phyloP scores from a whole-genome alignment of 2,329 filamentous ascomycete genomes.

The Fusarium aywerte region DNA sequence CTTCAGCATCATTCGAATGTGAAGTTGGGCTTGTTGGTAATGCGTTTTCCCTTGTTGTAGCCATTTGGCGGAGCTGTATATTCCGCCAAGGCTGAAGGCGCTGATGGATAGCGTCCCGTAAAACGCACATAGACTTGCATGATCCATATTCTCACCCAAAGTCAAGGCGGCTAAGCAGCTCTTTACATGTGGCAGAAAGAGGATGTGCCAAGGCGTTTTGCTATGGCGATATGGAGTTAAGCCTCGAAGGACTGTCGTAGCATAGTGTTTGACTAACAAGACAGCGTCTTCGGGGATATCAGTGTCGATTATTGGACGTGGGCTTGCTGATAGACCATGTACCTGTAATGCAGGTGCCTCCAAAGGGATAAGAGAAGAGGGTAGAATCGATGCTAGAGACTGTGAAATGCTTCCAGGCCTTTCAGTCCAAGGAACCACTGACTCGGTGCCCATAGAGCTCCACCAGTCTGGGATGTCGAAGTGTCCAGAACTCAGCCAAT shows the following conservation, averaged over 20 bases:
- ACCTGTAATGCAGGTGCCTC: fast-evolving
- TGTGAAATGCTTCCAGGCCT: background rate
- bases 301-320: background rate
- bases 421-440: background rate
- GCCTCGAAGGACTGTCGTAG: conserved; percentile 19
- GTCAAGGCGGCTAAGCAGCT: conserved; percentile 28
- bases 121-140: conserved; percentile 31
- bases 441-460: conserved; percentile 2
- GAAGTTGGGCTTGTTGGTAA: conserved; percentile 11
- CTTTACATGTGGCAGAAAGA: conserved; percentile 26
- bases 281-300: conserved; percentile 25
- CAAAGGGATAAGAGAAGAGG: background rate
- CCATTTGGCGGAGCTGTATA: conserved; percentile 18
- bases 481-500: background rate
- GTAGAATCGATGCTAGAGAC: background rate
- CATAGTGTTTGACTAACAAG: conserved; percentile 25
- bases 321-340: fast-evolving
- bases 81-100: conserved; percentile 24
- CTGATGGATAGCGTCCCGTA: conserved; percentile 33
- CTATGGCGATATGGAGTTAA: conserved; percentile 33
- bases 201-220: conserved; percentile 34
- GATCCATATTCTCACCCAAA: conserved; percentile 21
- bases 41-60: conserved; percentile 19
- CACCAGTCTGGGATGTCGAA: conserved; percentile 17
- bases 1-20: conserved; percentile 12